Evolutionary conservation across 1,284 basidiomycete genomes (phyloP).

Genomic region (Ustilago esculenta): DNA sequence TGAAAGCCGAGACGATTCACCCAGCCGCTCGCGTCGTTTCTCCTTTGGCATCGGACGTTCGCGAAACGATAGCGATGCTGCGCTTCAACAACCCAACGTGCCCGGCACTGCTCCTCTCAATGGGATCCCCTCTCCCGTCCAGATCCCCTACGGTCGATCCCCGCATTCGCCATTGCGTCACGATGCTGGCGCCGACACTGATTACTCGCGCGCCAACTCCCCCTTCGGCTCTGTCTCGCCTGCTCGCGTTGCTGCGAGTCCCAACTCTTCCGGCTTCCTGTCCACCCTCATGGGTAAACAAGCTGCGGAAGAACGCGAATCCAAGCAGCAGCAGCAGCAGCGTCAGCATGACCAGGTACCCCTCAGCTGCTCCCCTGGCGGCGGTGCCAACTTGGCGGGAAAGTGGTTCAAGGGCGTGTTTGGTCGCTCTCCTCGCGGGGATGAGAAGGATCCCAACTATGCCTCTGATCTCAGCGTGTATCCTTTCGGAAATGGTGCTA

Average conservation of each 20-base stretch:
- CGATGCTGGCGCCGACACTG: constrained; percentile 27
- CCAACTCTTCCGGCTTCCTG: constrained; percentile 39
- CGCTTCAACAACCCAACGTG: not conserved
- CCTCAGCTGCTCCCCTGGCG: constrained; percentile 24
- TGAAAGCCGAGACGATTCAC: constrained; percentile 16
- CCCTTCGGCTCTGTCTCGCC: constrained; percentile 52
- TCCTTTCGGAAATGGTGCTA: not conserved
- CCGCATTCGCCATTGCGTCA: constrained; percentile 25
- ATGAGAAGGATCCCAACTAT: constrained; percentile 34
- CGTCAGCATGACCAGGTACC: constrained; percentile 8
- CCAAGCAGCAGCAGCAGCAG: constrained; percentile 5
- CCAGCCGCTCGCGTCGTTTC: constrained; percentile 28
- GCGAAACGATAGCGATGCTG: constrained; percentile 17
- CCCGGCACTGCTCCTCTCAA: constrained; percentile 34
- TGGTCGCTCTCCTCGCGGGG: constrained; percentile 41
- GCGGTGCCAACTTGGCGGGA: constrained; percentile 31
- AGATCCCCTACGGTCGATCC: constrained; percentile 40
- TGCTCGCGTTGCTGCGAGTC: constrained; percentile 14
- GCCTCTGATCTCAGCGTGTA: constrained; percentile 4
- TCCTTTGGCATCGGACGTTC: constrained; percentile 26
- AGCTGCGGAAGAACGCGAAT: constrained; percentile 3
- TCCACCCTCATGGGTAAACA: constrained; percentile 19
- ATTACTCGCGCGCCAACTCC: constrained; percentile 42
- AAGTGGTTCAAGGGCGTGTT: constrained; percentile 60
- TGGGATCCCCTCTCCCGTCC: constrained; percentile 46